A percentile compares a stretch with the other conserved stretches of the same genome.
Evolutionary conservation across 768 basidiomycete genomes (phyloP).

Genomic region (Leucogyrophana mollusca): DNA sequence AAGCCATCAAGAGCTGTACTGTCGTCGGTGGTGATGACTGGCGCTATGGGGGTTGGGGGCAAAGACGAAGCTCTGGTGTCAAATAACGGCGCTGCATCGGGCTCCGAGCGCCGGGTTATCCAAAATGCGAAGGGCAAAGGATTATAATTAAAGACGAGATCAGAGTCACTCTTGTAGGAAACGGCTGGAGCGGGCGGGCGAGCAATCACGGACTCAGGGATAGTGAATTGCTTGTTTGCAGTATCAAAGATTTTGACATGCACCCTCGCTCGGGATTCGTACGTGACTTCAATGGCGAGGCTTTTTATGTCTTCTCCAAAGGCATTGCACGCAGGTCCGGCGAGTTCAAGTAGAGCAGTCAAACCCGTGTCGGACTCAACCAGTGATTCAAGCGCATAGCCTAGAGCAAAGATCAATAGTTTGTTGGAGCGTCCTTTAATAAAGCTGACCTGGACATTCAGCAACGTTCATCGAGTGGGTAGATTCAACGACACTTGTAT

Average conservation of each 20-base stretch:
- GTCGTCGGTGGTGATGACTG: conserved; percentile 44
- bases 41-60: conserved; percentile 51
- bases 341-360: conserved; percentile 47
- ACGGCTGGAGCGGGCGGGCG: conserved; percentile 32
- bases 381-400: conserved; percentile 48
- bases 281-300: conserved; percentile 59
- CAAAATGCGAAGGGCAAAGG: conserved; percentile 67
- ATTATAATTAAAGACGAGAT: conserved; percentile 64
- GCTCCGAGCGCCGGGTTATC: conserved; percentile 62
- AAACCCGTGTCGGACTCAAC: conserved; percentile 44
- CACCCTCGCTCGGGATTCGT: conserved; percentile 54
- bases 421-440: not conserved
- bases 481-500: too few species aligned
- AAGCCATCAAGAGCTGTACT: conserved; percentile 56
- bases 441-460: conserved; percentile 10
- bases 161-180: conserved; percentile 39
- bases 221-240: conserved; percentile 54
- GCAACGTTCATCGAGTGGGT: conserved; percentile 10
- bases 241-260: conserved; percentile 65
- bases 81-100: conserved; percentile 51
- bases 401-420: conserved; percentile 23
- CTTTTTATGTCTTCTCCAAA: conserved; percentile 55
- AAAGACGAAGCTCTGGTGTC: conserved; percentile 62
- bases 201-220: conserved; percentile 49
- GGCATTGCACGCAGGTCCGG: conserved; percentile 54